Evolutionary conservation across 1,284 basidiomycete genomes (phyloP).

Genomic region (Moesziomyces parantarcticus): DNA sequence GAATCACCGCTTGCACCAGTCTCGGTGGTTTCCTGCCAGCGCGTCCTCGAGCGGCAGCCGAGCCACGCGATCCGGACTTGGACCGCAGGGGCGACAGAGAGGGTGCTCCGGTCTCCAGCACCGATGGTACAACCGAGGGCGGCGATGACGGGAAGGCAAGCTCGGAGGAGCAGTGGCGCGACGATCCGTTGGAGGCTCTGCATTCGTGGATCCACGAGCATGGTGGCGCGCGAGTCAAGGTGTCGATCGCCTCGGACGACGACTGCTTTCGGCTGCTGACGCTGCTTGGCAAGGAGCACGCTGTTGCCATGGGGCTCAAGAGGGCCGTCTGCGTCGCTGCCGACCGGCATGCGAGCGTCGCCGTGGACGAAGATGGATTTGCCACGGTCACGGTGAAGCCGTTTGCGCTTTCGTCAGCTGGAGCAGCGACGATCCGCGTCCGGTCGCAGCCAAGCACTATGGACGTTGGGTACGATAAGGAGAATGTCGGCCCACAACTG

Average conservation of each 20-base stretch:
- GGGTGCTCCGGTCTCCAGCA: slow-evolving; percentile 6
- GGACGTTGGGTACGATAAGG: slow-evolving; percentile 4
- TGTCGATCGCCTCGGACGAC: slow-evolving; percentile 47
- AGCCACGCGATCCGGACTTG: slow-evolving; percentile 39
- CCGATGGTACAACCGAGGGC: neutral
- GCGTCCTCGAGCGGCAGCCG: slow-evolving; percentile 34
- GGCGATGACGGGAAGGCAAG: neutral
- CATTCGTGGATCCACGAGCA: slow-evolving; percentile 41
- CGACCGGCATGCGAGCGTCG: slow-evolving; percentile 22
- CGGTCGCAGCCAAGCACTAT: neutral
- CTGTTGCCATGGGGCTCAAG: slow-evolving; percentile 7
- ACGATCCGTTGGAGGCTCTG: slow-evolving; percentile 43
- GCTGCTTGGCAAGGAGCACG: slow-evolving; percentile 9
- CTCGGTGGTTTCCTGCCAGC: slow-evolving; percentile 39
- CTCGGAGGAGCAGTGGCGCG: slow-evolving; percentile 12
- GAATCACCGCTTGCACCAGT: slow-evolving; percentile 33
- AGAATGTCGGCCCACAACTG: slow-evolving; percentile 4
- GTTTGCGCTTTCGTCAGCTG: neutral
- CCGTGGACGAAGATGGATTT: slow-evolving; percentile 20
- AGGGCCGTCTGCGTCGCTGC: slow-evolving; percentile 24
- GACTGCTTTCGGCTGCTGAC: slow-evolving; percentile 39
- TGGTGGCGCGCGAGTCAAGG: slow-evolving; percentile 13
- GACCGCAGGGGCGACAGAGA: slow-evolving; percentile 12
- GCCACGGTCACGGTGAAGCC: slow-evolving; percentile 14
- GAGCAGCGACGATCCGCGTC: neutral